A percentile compares a stretch with the other conserved stretches of the same genome.
These are phyloP conservation scores for Solanum rostratum DNA, from an alignment of 257 asterid species.

Conservation along the genomic window DNA sequence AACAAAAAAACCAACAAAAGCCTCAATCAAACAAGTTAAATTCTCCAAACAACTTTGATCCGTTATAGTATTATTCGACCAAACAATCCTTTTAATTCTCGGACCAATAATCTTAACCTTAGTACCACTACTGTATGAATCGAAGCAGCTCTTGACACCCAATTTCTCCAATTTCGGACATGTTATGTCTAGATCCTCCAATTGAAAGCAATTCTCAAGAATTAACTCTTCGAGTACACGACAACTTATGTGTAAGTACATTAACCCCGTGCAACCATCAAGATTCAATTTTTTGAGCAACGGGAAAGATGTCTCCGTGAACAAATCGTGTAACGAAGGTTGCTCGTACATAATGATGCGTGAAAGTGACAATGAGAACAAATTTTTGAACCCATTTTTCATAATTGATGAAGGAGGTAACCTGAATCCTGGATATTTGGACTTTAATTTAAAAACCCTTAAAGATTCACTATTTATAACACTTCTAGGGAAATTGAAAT, in stretches of 20 bases:
- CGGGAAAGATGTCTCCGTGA: constrained; percentile 60
- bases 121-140: constrained; percentile 18
- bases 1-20: constrained; percentile 37
- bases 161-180: constrained; percentile 32
- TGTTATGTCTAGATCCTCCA: constrained; percentile 40
- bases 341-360: constrained; percentile 32
- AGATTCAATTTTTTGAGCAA: constrained; percentile 43
- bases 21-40: constrained; percentile 30
- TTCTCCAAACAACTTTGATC: constrained; percentile 31
- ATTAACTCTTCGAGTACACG: constrained; percentile 35
- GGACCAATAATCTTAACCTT: constrained; percentile 54
- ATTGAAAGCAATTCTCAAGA: constrained; percentile 37
- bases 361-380: constrained; percentile 40
- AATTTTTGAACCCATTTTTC: constrained; percentile 43
- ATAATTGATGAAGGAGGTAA: constrained; percentile 52
- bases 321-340: constrained; percentile 37
- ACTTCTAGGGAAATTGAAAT: constrained; percentile 61
- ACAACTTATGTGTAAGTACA: constrained; percentile 39
- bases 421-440: constrained; percentile 57
- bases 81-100: constrained; percentile 16
- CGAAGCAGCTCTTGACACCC: constrained; percentile 42
- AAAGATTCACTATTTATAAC: constrained; percentile 30
- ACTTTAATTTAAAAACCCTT: constrained; percentile 38
- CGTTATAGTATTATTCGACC: constrained; percentile 54
- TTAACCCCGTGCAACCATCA: constrained; percentile 49